These are phyloP conservation scores for Cylindrotheca fusiformis DNA, from an alignment of 108 stramenopile genomes.

Conservation along the genomic window DNA sequence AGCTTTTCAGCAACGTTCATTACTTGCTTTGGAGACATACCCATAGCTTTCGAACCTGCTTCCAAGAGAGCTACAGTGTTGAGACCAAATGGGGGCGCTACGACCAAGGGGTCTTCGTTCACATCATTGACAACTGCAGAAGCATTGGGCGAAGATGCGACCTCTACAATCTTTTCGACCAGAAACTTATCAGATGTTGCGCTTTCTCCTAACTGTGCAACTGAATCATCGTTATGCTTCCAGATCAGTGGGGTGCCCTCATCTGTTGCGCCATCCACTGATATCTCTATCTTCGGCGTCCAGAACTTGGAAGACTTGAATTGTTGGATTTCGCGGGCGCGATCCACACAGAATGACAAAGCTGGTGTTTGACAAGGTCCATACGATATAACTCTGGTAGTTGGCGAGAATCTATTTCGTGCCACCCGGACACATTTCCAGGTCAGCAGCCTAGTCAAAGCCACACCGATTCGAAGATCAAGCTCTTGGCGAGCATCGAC, in stretches of 20 bases:
- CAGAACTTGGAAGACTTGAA: slow-evolving; percentile 60
- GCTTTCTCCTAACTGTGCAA: background rate
- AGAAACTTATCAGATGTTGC: background rate
- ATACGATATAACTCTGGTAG: slow-evolving; percentile 49
- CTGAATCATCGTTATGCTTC: slow-evolving; percentile 4
- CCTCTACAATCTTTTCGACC: slow-evolving; percentile 7
- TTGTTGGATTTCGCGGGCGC: slow-evolving; percentile 47
- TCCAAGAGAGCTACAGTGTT: slow-evolving; percentile 32
- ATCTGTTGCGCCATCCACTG: background rate
- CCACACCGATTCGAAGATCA: slow-evolving; percentile 70
- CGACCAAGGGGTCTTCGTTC: background rate
- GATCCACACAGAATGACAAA: slow-evolving; percentile 67
- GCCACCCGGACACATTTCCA: slow-evolving; percentile 37
- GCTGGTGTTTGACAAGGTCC: slow-evolving; percentile 85
- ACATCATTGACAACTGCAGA: slow-evolving; percentile 9
- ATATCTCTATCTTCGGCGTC: slow-evolving; percentile 17
- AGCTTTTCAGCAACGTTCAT: slow-evolving; percentile 44
- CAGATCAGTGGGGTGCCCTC: slow-evolving; percentile 9
- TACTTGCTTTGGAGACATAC: slow-evolving; percentile 31
- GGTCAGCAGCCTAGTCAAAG: slow-evolving; percentile 76
- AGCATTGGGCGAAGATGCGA: slow-evolving; percentile 8
- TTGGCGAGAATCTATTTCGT: slow-evolving; percentile 37
- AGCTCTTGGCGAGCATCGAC: slow-evolving; percentile 79
- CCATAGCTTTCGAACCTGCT: slow-evolving; percentile 35
- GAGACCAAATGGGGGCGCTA: slow-evolving; percentile 20